phyloP scores from a whole-genome alignment of 345 rosid genomes.

The Rhizophora apiculata region DNA sequence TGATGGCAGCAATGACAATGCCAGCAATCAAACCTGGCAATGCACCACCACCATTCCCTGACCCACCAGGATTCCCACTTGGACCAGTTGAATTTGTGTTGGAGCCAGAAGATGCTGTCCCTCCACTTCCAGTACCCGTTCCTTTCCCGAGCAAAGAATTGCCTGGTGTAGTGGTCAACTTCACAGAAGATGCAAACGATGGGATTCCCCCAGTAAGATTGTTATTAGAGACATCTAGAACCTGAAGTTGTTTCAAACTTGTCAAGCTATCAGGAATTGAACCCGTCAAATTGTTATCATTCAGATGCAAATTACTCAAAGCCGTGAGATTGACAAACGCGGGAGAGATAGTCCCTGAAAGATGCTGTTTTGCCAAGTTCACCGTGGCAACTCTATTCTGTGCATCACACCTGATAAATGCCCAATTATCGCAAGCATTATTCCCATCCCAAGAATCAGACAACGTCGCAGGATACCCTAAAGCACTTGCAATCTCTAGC shows the following conservation, averaged over 20 bases:
- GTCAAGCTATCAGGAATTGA: slow-evolving; percentile 57
- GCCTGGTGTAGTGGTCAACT: slow-evolving; percentile 42
- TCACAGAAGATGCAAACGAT: slow-evolving; percentile 34
- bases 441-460: slow-evolving; percentile 73
- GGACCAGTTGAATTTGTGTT: slow-evolving; percentile 7
- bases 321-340: slow-evolving; percentile 50
- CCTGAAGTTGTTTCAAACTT: slow-evolving; percentile 37
- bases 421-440: slow-evolving; percentile 57
- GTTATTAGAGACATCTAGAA: slow-evolving; percentile 67
- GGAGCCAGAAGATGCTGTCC: background rate
- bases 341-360: slow-evolving; percentile 61
- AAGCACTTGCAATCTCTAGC: slow-evolving; percentile 58
- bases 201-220: slow-evolving; percentile 60
- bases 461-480: slow-evolving; percentile 55
- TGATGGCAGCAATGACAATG: slow-evolving; percentile 40
- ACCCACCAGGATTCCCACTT: slow-evolving; percentile 22
- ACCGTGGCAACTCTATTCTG: slow-evolving; percentile 33
- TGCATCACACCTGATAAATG: slow-evolving; percentile 50
- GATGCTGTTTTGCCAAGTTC: slow-evolving; percentile 45
- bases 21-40: slow-evolving; percentile 46
- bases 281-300: slow-evolving; percentile 59
- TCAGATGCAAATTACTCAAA: slow-evolving; percentile 48
- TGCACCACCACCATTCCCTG: slow-evolving; percentile 22
- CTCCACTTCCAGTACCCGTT: slow-evolving; percentile 19
- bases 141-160: slow-evolving; percentile 44